These are phyloP conservation scores for Cladorrhinum samala DNA, from an alignment of 495 filamentous ascomycete species.

Conservation along the genomic window DNA sequence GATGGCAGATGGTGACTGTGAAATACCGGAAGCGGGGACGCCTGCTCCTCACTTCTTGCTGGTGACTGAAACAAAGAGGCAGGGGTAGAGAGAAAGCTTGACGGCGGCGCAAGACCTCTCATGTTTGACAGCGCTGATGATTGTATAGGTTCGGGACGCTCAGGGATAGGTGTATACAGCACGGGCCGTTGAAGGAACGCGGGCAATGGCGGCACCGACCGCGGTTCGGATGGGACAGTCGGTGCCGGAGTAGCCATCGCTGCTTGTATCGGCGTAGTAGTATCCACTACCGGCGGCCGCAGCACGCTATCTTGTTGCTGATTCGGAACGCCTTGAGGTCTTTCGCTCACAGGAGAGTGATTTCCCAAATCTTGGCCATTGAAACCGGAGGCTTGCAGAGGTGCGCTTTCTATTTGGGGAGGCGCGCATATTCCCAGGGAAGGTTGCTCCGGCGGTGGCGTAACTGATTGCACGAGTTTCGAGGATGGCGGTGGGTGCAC, in stretches of 20 bases:
- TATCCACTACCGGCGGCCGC: neutral
- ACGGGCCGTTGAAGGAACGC: neutral
- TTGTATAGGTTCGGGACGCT: neutral
- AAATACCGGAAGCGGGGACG: neutral
- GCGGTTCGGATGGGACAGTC: neutral
- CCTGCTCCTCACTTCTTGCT: neutral
- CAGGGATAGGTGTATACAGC: neutral
- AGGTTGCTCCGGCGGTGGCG: constrained; percentile 9
- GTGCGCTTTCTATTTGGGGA: neutral
- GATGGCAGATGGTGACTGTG: neutral
- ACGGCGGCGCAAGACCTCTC: neutral
- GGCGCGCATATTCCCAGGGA: neutral
- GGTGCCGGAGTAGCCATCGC: neutral
- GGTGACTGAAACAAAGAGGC: neutral
- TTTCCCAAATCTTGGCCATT: neutral
- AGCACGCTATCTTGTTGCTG: neutral
- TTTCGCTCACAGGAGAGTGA: neutral
- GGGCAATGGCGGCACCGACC: neutral
- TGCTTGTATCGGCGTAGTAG: neutral
- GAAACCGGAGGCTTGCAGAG: neutral
- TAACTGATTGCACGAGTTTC: constrained; percentile 7
- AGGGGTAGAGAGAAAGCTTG: neutral
- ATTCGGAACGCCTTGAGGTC: neutral
- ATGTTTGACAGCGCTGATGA: neutral
- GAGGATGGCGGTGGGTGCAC: neutral